These are phyloP conservation scores for Amphicarpaea edgeworthii DNA, from an alignment of 306 rosid genomes.

Conservation along the genomic window DNA sequence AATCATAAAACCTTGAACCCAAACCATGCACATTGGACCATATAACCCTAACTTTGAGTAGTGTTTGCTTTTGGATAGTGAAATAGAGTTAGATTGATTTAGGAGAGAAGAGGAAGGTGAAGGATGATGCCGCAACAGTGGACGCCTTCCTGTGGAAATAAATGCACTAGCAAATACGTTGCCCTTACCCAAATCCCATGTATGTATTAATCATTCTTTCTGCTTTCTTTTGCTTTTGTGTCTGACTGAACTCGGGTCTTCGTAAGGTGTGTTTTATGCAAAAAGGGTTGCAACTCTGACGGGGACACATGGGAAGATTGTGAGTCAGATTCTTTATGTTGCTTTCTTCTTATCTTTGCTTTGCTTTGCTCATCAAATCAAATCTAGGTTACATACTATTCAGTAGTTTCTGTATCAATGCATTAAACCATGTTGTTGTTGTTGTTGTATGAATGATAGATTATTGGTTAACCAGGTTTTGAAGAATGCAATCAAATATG, in stretches of 20 bases:
- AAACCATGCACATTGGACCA: too few species aligned
- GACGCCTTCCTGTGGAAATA: conserved; percentile 80
- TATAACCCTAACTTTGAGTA: too few species aligned
- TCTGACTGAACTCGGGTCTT: not conserved
- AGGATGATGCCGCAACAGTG: conserved; percentile 82
- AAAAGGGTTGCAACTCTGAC: conserved; percentile 83
- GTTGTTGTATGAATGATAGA: conserved; percentile 33
- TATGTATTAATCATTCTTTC: not conserved
- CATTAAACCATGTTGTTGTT: too few species aligned
- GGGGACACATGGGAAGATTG: conserved; percentile 89
- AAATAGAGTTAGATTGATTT: too few species aligned
- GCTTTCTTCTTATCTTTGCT: too few species aligned
- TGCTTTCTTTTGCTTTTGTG: not conserved
- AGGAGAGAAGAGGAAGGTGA: too few species aligned
- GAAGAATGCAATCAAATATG: conserved; percentile 82
- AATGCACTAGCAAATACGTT: conserved; percentile 82
- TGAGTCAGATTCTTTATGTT: too few species aligned
- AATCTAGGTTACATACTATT: too few species aligned
- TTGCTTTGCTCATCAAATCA: too few species aligned
- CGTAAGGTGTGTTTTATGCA: conserved; percentile 96
- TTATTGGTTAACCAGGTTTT: conserved; percentile 62
- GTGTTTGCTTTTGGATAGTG: too few species aligned
- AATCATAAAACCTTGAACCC: too few species aligned
- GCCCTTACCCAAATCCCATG: conserved; percentile 87
- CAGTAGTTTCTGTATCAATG: too few species aligned